Percentiles rank a stretch among this genome's conserved stretches.
phyloP scores from a whole-genome alignment of 495 filamentous ascomycete species.

The Trichoderma asperelloides region DNA sequence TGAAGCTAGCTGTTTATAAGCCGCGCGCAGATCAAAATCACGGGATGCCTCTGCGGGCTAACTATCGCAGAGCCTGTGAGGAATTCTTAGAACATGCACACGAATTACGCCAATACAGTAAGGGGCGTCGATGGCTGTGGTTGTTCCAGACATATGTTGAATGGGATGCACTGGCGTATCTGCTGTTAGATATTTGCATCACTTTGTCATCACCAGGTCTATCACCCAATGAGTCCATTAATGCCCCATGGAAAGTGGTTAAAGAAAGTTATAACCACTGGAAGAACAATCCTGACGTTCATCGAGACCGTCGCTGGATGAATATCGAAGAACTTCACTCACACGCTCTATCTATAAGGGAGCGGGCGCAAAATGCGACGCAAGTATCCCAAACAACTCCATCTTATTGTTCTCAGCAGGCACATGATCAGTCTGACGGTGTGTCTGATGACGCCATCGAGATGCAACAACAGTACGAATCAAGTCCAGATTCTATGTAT shows the following conservation, averaged over 20 bases:
- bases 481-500: neutral
- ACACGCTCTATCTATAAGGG: neutral
- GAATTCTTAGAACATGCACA: neutral
- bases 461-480: neutral
- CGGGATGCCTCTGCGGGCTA: neutral
- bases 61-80: neutral
- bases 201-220: neutral
- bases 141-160: neutral
- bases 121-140: neutral
- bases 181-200: neutral
- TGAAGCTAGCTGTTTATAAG: neutral
- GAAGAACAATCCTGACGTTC: neutral
- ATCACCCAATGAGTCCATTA: neutral
- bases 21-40: neutral
- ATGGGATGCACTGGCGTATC: neutral
- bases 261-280: neutral
- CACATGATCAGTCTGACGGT: neutral
- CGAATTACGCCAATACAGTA: neutral
- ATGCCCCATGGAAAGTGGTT: neutral
- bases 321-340: neutral
- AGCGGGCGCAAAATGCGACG: neutral
- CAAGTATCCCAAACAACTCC: neutral
- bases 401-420: neutral
- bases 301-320: neutral
- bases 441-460: neutral